phyloP scores from a whole-genome alignment of 129 eudicot genomes.

The Flaveria robusta region DNA sequence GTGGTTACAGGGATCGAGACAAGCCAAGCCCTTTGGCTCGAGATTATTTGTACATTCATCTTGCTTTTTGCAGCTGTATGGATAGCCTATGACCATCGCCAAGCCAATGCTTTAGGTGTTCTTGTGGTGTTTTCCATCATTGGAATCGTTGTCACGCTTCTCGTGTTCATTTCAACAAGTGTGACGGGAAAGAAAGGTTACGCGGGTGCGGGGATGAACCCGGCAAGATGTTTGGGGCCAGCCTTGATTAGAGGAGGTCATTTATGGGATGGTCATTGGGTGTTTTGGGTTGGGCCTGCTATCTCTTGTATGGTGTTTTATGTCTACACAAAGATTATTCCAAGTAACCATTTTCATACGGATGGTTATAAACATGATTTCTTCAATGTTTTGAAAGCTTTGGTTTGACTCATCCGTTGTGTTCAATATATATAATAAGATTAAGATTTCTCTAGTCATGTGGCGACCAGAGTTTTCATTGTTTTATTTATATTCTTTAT shows the following conservation, averaged over 20 bases:
- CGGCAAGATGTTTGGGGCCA: slow-evolving; percentile 85
- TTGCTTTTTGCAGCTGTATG: slow-evolving; percentile 72
- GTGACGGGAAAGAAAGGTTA: slow-evolving; percentile 62
- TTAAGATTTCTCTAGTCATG: no score
- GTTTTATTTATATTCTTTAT: no score
- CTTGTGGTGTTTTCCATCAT: slow-evolving; percentile 42
- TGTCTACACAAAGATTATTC: slow-evolving; percentile 65
- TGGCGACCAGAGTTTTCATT: no score
- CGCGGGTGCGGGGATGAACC: slow-evolving; percentile 75
- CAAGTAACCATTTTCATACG: slow-evolving; percentile 51
- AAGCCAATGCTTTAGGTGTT: slow-evolving; percentile 52
- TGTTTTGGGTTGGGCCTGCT: slow-evolving; percentile 76
- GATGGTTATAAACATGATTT: slow-evolving; percentile 54
- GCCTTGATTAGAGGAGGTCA: slow-evolving; percentile 77
- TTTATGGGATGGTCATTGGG: slow-evolving; percentile 80
- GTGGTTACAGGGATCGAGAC: slow-evolving; percentile 46
- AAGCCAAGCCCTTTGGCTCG: slow-evolving; percentile 70
- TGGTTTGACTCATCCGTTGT: slow-evolving; percentile 15
- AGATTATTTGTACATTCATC: slow-evolving; percentile 58
- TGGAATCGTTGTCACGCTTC: slow-evolving; percentile 60
- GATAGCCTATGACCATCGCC: slow-evolving; percentile 74
- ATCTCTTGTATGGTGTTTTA: slow-evolving; percentile 66
- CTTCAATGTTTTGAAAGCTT: slow-evolving; percentile 43
- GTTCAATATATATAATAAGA: not conserved
- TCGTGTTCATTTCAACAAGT: slow-evolving; percentile 57